Evolutionary conservation across 257 asterid genomes (phyloP).

Genomic region (Nicotiana knightiana): DNA sequence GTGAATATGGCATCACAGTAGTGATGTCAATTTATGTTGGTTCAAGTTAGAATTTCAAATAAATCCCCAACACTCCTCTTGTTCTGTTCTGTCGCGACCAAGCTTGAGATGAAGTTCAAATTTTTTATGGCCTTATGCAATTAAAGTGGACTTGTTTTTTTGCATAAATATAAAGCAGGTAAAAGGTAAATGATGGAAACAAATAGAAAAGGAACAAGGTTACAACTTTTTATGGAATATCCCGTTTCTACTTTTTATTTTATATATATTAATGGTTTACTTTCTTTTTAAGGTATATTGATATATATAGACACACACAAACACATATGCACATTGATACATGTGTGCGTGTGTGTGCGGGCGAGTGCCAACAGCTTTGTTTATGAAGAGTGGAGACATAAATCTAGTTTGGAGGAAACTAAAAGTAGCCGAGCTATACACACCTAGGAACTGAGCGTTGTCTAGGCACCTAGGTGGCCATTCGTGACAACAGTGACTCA

Average conservation of each 20-base stretch:
- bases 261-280: not conserved
- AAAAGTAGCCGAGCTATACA: not conserved
- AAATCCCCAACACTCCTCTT: not conserved
- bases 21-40: not conserved
- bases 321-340: not conserved
- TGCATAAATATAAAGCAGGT: not conserved
- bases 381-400: not conserved
- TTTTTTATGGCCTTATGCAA: not conserved
- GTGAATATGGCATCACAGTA: not conserved
- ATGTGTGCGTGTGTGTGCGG: not conserved
- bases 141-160: not conserved
- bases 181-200: not conserved
- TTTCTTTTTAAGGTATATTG: not conserved
- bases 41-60: not conserved
- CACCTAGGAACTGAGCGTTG: not conserved
- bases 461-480: too few species aligned
- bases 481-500: too few species aligned
- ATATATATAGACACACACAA: not conserved
- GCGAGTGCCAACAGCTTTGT: not conserved
- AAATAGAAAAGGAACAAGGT: not conserved
- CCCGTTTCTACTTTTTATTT: not conserved
- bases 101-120: not conserved
- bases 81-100: constrained; percentile 1
- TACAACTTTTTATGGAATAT: not conserved
- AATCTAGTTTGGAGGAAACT: not conserved